These are phyloP conservation scores for Ogataea hybrid DNA, from an alignment of 1,139 yeast genomes.

Conservation along the genomic window DNA sequence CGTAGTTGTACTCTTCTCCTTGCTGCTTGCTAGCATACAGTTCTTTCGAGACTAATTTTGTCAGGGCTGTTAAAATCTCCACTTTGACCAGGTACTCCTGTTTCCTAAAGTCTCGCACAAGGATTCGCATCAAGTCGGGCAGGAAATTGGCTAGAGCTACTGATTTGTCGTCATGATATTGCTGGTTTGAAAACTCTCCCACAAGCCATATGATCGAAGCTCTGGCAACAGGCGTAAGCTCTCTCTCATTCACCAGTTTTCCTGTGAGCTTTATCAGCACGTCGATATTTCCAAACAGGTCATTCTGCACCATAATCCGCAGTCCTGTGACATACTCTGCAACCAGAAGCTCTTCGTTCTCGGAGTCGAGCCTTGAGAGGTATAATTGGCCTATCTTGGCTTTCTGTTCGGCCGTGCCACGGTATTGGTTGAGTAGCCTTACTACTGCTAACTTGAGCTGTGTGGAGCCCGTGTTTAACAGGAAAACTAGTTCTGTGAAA, in stretches of 20 bases:
- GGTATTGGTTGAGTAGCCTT: constrained; percentile 51
- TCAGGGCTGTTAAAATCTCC: constrained; percentile 70
- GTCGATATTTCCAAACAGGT: constrained; percentile 42
- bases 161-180: constrained; percentile 12
- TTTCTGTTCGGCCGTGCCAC: constrained; percentile 38
- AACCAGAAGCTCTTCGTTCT: constrained; percentile 24
- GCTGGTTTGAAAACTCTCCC: constrained; percentile 63
- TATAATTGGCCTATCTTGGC: constrained; percentile 20
- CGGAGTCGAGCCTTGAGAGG: constrained; percentile 21
- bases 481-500: constrained; percentile 67
- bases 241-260: constrained; percentile 19
- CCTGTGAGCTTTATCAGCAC: constrained; percentile 43
- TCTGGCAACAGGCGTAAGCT: constrained; percentile 46
- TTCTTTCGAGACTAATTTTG: constrained; percentile 58
- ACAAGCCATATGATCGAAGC: constrained; percentile 89
- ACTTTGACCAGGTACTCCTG: constrained; percentile 55
- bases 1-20: constrained; percentile 30
- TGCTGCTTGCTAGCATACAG: constrained; percentile 21
- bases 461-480: constrained; percentile 39
- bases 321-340: constrained; percentile 39
- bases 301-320: constrained; percentile 68
- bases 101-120: constrained; percentile 54
- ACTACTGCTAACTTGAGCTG: constrained; percentile 53
- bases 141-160: constrained; percentile 30
- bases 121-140: constrained; percentile 71